Evolutionary conservation across 495 filamentous ascomycete species (phyloP).

Genomic region (Neurospora sp.): DNA sequence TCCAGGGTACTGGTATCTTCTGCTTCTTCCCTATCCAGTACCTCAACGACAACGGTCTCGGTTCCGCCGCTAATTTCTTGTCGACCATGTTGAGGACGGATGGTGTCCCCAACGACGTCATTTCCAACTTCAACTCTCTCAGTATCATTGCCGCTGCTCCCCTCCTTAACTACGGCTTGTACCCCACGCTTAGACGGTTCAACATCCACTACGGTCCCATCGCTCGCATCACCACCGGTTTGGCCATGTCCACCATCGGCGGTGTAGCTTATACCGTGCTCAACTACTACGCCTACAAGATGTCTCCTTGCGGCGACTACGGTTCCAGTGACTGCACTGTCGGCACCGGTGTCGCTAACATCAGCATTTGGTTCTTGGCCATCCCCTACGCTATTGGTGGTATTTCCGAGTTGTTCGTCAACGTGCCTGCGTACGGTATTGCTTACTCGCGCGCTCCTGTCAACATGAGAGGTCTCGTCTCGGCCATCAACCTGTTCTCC

Average conservation of each 20-base stretch:
- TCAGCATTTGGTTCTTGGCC: slow-evolving; percentile 40
- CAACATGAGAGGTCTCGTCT: slow-evolving; percentile 60
- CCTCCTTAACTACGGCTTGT: slow-evolving; percentile 51
- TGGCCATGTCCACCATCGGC: slow-evolving; percentile 52
- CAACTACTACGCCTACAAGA: slow-evolving; percentile 60
- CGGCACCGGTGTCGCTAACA: slow-evolving; percentile 38
- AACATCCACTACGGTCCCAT: slow-evolving; percentile 61
- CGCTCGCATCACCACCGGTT: slow-evolving; percentile 64
- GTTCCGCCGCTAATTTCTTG: slow-evolving; percentile 38
- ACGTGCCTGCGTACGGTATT: slow-evolving; percentile 61
- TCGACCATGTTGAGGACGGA: slow-evolving; percentile 53
- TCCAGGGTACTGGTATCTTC: slow-evolving; percentile 49
- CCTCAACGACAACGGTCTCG: slow-evolving; percentile 47
- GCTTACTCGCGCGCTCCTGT: slow-evolving; percentile 61
- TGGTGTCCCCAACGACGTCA: slow-evolving; percentile 67
- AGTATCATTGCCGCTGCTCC: slow-evolving; percentile 61
- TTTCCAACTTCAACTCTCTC: slow-evolving; percentile 68
- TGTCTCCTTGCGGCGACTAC: slow-evolving; percentile 39
- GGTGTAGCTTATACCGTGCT: slow-evolving; percentile 28
- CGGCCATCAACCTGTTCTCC: slow-evolving; percentile 53
- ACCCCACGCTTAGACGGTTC: slow-evolving; percentile 54
- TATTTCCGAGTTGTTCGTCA: slow-evolving; percentile 58
- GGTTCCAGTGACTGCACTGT: slow-evolving; percentile 30
- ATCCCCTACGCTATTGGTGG: slow-evolving; percentile 46
- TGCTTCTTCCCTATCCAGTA: slow-evolving; percentile 64